Percentiles rank a stretch among this genome's conserved stretches.
phyloP scores from a whole-genome alignment of 2,329 filamentous ascomycete genomes.

The Incumbomyces lentus region DNA sequence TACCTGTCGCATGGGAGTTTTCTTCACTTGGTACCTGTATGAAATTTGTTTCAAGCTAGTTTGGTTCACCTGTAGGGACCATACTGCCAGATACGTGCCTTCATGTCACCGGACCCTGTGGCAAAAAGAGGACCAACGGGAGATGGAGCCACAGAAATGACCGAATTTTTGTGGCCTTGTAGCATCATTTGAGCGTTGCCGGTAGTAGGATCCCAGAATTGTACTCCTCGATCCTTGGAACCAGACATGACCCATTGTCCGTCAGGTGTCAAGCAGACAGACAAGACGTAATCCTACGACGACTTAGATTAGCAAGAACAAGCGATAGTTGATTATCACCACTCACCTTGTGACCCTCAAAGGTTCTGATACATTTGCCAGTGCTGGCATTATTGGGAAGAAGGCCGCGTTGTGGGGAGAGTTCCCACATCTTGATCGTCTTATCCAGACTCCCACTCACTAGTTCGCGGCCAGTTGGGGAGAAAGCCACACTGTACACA shows the following conservation, averaged over 20 bases:
- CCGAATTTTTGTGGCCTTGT: constrained; percentile 96
- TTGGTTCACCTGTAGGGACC: constrained; percentile 6
- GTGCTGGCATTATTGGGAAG: constrained; percentile 59
- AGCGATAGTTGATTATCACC: constrained; percentile 8
- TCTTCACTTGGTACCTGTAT: neutral
- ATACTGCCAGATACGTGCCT: constrained; percentile 93
- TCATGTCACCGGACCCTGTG: constrained; percentile 94
- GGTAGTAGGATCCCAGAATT: constrained; percentile 95
- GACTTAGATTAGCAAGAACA: constrained; percentile 14
- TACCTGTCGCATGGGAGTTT: too few species aligned
- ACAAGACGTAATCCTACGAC: constrained; percentile 81
- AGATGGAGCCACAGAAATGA: constrained; percentile 93
- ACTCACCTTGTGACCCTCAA: constrained; percentile 85
- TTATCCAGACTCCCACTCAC: constrained; percentile 93
- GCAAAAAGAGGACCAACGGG: constrained; percentile 82
- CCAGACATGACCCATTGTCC: constrained; percentile 93
- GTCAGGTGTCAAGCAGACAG: constrained; percentile 88
- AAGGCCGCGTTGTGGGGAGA: constrained; percentile 60
- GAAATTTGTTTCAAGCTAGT: neutral
- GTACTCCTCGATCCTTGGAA: constrained; percentile 92
- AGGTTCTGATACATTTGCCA: constrained; percentile 90
- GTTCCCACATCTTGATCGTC: constrained; percentile 99
- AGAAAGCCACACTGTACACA: constrained; percentile 93
- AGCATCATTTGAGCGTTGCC: constrained; percentile 95
- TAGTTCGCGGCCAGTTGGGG: constrained; percentile 81